Evolutionary conservation across 2,329 filamentous ascomycete species (phyloP).

Genomic region (Alternaria metachromatica): DNA sequence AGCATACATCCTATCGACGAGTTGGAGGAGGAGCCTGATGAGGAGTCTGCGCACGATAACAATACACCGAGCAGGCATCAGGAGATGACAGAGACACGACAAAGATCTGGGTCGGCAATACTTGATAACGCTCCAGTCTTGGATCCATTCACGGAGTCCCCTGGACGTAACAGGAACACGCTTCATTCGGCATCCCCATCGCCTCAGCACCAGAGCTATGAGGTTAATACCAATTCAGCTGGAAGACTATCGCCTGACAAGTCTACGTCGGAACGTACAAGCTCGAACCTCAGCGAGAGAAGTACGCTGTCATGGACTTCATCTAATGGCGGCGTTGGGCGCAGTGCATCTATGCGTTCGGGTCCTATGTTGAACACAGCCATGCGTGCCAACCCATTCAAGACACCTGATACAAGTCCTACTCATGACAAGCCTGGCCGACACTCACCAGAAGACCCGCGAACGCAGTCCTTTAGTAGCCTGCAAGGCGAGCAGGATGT

Average conservation of each 20-base stretch:
- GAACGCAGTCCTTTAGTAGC: constrained; percentile 43
- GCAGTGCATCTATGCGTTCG: constrained; percentile 56
- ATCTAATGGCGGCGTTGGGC: constrained; percentile 48
- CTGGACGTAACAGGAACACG: constrained; percentile 41
- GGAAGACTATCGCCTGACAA: constrained; percentile 58
- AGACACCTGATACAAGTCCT: constrained; percentile 42
- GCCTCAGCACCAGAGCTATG: constrained; percentile 23
- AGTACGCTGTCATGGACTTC: constrained; percentile 56
- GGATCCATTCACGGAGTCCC: constrained; percentile 53
- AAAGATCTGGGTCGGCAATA: constrained; percentile 25
- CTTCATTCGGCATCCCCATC: constrained; percentile 29
- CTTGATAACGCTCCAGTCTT: constrained; percentile 40
- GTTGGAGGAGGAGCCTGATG: constrained; percentile 60
- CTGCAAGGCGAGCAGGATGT: constrained; percentile 50
- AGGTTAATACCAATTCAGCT: constrained; percentile 8
- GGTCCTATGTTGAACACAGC: constrained; percentile 47
- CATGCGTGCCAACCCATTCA: constrained; percentile 39
- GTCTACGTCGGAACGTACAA: constrained; percentile 57
- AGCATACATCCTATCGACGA: constrained; percentile 70
- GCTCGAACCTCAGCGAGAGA: constrained; percentile 62
- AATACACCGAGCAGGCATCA: constrained; percentile 18
- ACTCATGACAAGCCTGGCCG: constrained; percentile 29
- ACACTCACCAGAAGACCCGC: constrained; percentile 28
- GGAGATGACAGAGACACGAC: constrained; percentile 36
- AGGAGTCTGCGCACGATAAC: constrained; percentile 23